These are phyloP conservation scores for Fusarium drepaniforme DNA, from an alignment of 2,329 filamentous ascomycete genomes.

Conservation along the genomic window DNA sequence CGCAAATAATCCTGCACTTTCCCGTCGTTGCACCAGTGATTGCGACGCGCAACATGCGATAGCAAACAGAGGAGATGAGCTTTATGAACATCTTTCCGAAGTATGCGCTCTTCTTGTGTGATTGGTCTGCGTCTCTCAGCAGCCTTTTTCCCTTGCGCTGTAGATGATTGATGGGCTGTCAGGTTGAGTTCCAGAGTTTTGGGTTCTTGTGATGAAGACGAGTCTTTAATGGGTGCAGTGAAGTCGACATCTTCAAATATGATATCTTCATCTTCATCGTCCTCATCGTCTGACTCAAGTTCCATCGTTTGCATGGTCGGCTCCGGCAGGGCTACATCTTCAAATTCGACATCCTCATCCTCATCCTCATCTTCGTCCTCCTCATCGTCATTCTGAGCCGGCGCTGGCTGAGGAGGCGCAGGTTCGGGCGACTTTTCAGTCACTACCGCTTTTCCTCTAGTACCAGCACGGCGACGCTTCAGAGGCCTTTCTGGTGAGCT, in stretches of 20 bases:
- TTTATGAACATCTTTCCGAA: slow-evolving; percentile 84
- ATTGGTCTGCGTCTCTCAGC: slow-evolving; percentile 64
- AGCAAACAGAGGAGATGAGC: slow-evolving; percentile 86
- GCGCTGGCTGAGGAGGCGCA: background rate
- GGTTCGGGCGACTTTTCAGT: background rate
- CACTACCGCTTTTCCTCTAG: slow-evolving; percentile 10
- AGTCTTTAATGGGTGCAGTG: slow-evolving; percentile 42
- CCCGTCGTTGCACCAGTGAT: slow-evolving; percentile 88
- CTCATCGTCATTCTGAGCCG: slow-evolving; percentile 34
- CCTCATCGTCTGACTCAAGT: slow-evolving; percentile 61
- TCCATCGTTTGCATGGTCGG: slow-evolving; percentile 65
- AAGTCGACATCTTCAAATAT: slow-evolving; percentile 65
- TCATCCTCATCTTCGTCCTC: slow-evolving; percentile 54
- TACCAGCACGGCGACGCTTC: slow-evolving; percentile 52
- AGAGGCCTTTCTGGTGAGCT: slow-evolving; percentile 54
- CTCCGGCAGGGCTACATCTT: slow-evolving; percentile 62
- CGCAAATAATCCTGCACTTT: slow-evolving; percentile 76
- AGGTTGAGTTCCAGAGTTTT: slow-evolving; percentile 65
- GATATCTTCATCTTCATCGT: slow-evolving; percentile 56
- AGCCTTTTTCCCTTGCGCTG: slow-evolving; percentile 45
- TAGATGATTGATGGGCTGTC: slow-evolving; percentile 57
- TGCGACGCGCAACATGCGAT: slow-evolving; percentile 80
- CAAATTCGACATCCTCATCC: slow-evolving; percentile 60
- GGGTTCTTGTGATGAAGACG: slow-evolving; percentile 41
- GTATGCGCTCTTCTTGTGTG: slow-evolving; percentile 64